Base-by-base conservation (phyloP, 441 rosid genomes). In the Geranium incanum region DNA sequence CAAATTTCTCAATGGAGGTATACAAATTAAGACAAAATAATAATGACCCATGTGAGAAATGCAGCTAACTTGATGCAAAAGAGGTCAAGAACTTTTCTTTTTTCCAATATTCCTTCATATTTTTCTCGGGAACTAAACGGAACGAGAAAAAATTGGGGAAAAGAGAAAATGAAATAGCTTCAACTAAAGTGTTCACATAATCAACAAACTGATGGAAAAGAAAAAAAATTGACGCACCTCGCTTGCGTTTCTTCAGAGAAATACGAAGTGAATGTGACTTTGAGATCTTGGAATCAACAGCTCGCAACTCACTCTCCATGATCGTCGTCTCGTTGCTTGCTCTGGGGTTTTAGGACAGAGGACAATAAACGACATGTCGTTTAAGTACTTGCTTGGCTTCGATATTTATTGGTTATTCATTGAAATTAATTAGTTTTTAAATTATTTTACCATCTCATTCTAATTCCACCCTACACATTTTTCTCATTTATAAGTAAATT, bases 111-210 rank as follows among this genome's bases (percentile, higher is more conserved):
- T 52, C 19, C 60, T 52, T 52, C 60, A 2, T 52, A 2, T 52
- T 52, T n/a, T 52, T 52, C 60, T 52, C 18, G 60, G 60, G 60
- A 52, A 52, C 60, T 16, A 52, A 52, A 52, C 60, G 6, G 60
- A 52, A 52, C 5, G 0, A 52, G 60, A 52, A 16, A 52, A 52
- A 52, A 52, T 52, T 13, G 3, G 19, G 60, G 60, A 52, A 52
- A 15, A 13, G 15, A 16, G 3, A n/a, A 48, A 15, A 48, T 48
- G 60, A 52, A 52, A n/a, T n/a, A 52, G 19, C 60, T 52, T 52
- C 60, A 52, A 52, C 60, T 52, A 45, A 7, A 45, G n/a, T 39
- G 6, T 52, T 52, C 60, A 52, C 18, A 52, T 13, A 52, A 52
- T 52, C 4, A n/a, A n/a, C 18, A 52, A 52, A 52, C 13, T 52